Conservation (phyloP, 2,329 filamentous ascomycete genomes). For the Colletotrichum caudatum region DNA sequence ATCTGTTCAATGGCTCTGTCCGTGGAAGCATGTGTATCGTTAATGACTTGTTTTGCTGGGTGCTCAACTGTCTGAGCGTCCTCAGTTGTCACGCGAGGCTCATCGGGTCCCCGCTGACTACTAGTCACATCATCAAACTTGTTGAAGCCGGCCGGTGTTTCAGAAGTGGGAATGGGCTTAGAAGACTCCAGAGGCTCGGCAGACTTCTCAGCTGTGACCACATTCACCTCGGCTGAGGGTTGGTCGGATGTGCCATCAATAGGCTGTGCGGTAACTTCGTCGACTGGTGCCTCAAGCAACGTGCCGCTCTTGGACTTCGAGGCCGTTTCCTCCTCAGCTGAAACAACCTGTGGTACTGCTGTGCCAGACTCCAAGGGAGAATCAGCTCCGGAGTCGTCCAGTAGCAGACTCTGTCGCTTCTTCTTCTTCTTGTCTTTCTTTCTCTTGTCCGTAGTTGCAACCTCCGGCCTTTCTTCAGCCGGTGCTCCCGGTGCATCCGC, state of each 20-base stretch:
- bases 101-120: not conserved
- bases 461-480: slow-evolving; percentile 30
- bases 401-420: slow-evolving; percentile 43
- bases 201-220: not conserved
- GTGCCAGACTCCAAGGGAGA: not conserved
- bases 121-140: not conserved
- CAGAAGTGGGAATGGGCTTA: not conserved
- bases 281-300: not conserved
- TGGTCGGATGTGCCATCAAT: not conserved
- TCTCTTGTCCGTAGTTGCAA: slow-evolving; percentile 44
- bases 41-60: not conserved
- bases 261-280: not conserved
- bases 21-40: not conserved
- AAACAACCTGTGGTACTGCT: not conserved
- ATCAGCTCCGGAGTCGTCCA: slow-evolving; percentile 13
- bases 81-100: not conserved
- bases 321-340: not conserved
- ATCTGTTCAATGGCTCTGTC: not conserved
- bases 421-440: slow-evolving; percentile 55
- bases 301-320: not conserved
- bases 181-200: not conserved
- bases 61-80: not conserved
- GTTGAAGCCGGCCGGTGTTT: not conserved
- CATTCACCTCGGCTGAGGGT: not conserved
- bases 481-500: not conserved